A percentile compares a stretch with the other conserved stretches of the same genome.
phyloP scores from a whole-genome alignment of 768 basidiomycete species.

The Pleurotus eryngii region DNA sequence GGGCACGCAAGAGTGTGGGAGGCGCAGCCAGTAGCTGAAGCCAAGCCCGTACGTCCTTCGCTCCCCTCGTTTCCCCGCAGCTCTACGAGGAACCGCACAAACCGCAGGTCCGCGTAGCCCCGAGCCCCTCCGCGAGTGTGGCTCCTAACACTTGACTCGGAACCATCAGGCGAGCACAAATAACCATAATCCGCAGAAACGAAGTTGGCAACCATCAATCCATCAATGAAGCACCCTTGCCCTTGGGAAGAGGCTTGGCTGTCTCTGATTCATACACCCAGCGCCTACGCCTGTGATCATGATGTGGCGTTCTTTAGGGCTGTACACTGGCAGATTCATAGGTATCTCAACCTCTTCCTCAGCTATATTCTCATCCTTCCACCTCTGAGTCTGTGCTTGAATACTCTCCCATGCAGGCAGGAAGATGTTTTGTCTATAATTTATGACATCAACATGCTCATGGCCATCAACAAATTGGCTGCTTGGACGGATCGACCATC shows the following conservation, averaged over 20 bases:
- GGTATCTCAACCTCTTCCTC: no score
- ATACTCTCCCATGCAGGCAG: conserved; percentile 13
- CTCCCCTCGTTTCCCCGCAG: no score
- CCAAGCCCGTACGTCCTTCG: no score
- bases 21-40: no score
- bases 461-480: conserved; percentile 32
- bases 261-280: conserved; percentile 23
- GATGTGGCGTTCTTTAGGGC: neutral
- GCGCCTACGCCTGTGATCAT: conserved; percentile 20
- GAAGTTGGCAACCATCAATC: conserved; percentile 30
- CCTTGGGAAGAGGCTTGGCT: conserved; percentile 26
- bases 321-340: no score
- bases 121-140: no score
- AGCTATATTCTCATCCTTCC: conserved; percentile 3
- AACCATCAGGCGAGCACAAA: conserved; percentile 11
- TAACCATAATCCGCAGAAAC: conserved; percentile 19
- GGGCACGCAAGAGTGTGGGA: no score
- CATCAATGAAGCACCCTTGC: conserved; percentile 31
- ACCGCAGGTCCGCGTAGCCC: no score
- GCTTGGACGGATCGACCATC: conserved; percentile 11
- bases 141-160: no score
- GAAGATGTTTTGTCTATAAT: conserved; percentile 22
- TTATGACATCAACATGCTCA: conserved; percentile 28
- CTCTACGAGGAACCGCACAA: no score
- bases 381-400: conserved; percentile 5